Evolutionary conservation across 495 filamentous ascomycete genomes (phyloP).

Genomic region (Xylaria venustula): DNA sequence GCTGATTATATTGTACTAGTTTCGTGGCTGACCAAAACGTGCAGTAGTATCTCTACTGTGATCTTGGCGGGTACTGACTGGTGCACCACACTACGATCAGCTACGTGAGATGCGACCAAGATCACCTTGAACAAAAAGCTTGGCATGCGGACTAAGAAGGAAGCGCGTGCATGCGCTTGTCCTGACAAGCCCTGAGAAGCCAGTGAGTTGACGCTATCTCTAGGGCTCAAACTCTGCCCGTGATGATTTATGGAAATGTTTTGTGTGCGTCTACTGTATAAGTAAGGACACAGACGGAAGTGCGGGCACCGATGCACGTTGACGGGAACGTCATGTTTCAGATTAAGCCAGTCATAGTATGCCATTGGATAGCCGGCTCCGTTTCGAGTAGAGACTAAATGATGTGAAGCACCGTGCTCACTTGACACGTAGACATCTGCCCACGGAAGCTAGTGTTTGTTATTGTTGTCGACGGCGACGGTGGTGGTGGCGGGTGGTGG

Average conservation of each 20-base stretch:
- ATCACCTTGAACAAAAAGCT: slow-evolving; percentile 4
- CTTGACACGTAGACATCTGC: slow-evolving; percentile 11
- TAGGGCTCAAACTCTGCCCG: background rate
- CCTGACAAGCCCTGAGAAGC: too few species aligned
- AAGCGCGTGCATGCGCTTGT: slow-evolving; percentile 3
- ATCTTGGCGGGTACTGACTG: background rate
- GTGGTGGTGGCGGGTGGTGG: too few species aligned
- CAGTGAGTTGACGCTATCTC: too few species aligned
- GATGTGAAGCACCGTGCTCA: slow-evolving; percentile 8
- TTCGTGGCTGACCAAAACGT: slow-evolving; percentile 5
- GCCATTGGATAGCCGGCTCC: slow-evolving; percentile 3
- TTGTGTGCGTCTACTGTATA: background rate
- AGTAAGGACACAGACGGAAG: slow-evolving; percentile 7
- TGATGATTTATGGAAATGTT: slow-evolving; percentile 3
- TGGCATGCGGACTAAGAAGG: slow-evolving; percentile 9
- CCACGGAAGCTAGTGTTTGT: slow-evolving; percentile 1
- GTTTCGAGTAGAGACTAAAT: slow-evolving; percentile 6
- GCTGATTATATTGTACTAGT: background rate
- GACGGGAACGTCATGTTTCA: slow-evolving; percentile 13
- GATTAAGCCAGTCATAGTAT: slow-evolving; percentile 3
- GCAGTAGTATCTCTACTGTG: background rate
- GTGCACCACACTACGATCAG: background rate
- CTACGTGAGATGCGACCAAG: slow-evolving; percentile 13
- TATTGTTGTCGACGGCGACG: background rate
- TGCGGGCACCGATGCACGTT: slow-evolving; percentile 6